phyloP scores from a whole-genome alignment of 495 filamentous ascomycete genomes.

The Neurospora hispaniola region DNA sequence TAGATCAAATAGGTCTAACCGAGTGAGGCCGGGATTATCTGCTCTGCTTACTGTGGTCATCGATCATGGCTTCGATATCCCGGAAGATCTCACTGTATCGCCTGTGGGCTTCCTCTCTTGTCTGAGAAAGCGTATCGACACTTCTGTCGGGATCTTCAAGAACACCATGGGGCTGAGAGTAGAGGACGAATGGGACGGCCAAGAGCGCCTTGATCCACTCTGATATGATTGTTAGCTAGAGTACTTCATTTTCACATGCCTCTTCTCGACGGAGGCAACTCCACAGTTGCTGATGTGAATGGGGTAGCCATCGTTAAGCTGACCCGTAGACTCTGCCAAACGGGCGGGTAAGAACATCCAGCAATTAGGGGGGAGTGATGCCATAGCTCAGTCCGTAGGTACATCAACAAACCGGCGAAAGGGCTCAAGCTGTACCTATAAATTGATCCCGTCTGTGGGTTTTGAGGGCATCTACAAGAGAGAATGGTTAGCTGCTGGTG shows the following conservation, averaged over 20 bases:
- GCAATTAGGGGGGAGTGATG: not conserved
- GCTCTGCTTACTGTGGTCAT: conserved; percentile 67
- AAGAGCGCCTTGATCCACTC: conserved; percentile 73
- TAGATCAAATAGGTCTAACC: not conserved
- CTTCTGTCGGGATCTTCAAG: conserved; percentile 48
- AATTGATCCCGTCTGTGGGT: conserved; percentile 81
- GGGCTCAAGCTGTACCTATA: conserved; percentile 39
- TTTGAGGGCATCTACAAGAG: conserved; percentile 67
- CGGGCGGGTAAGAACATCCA: not conserved
- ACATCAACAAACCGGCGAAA: not conserved
- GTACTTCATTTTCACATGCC: not conserved
- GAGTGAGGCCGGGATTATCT: not conserved
- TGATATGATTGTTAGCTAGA: conserved; percentile 6
- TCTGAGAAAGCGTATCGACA: conserved; percentile 43
- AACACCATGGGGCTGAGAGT: conserved; percentile 83
- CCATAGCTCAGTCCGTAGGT: not conserved
- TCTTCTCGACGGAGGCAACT: not conserved
- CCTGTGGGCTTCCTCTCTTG: conserved; percentile 56
- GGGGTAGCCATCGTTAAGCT: not conserved
- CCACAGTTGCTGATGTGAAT: not conserved
- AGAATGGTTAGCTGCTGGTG: conserved; percentile 5
- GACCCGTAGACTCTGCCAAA: not conserved
- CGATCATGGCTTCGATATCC: conserved; percentile 84
- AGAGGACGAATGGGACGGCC: conserved; percentile 92
- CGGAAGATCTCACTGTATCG: conserved; percentile 92